Evolutionary conservation across 2,329 filamentous ascomycete genomes (phyloP), one percentile per base, ranked within the genome.

Genomic region (Verticillium tricorpus): DNA sequence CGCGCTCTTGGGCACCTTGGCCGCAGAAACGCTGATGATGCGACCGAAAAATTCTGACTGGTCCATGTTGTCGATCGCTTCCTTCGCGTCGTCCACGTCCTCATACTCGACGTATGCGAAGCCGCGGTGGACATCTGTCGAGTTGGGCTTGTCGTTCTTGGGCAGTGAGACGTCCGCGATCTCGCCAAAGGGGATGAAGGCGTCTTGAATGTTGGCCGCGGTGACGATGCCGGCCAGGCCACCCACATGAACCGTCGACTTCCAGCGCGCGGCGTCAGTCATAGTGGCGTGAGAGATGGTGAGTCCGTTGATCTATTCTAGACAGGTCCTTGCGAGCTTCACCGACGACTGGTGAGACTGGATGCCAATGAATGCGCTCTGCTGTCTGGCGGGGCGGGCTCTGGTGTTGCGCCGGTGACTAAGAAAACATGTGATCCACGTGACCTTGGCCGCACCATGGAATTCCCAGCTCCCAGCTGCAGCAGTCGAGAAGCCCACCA

Each of bases 41-140:
- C 92, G 87, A 12, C 95, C 96, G 73, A 94, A 98, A 56, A 99
- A 85, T 78, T 98, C 94, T 64, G 93, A 90, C 74, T 97, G 93
- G 73, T 99, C 92, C 94, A 99, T 98, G 73, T 99, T 99, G 82
- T 98, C 93, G 74, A 99, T 97, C 58, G 95, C 95, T 77, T 98
- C 94, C 71, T 89, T 89, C 32, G 93, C 94, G 76, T 99, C 95
- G 62, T 89, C 86, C 14, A 87, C 83, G 62, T 92, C 85, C 70
- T 97, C 93, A 71, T 91, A 99, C 72, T 99, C 95, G 58, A 99
- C 91, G 73, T 99, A 98, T 62, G 93, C 95, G 75, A 98, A 99
- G 1, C 96, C 95, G 59, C 93, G 85, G 74, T 99, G 95, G 34
- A 87, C 80, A 50, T 96, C 91, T 57, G 84, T 87, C 7, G 90